Evolutionary conservation across 1,284 basidiomycete species (phyloP), one percentile per base, ranked within the genome.

Genomic region (Ganoderma resinaceum): DNA sequence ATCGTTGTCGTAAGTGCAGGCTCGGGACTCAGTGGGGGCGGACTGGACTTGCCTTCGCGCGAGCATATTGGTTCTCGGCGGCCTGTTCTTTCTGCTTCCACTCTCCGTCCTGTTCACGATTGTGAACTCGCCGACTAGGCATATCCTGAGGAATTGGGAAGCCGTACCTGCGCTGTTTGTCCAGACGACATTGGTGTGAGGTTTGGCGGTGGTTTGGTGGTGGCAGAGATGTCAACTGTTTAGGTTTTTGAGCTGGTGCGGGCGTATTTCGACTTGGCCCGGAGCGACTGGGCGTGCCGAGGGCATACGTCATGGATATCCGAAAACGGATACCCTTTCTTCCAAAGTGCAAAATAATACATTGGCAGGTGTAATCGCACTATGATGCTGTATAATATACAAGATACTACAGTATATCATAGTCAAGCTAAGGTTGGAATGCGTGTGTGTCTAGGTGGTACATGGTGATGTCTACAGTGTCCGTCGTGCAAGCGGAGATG

Each of bases 61-160:
- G 75, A 3, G 75, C 77, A 61, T 82, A 80, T 37, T 72, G 76
- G 40, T 74, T 75, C 66, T 82, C 80, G 26, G 77, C 76, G 26
- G 72, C 77, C 57, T 78, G 77, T 65, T 78, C 79, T 58, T 72
- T 77, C 9, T 69, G 38, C 69, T 80, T 78, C 79, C 78, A 80
- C 29, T 75, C 59, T 3, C 69, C 62, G 60, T 78, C 77, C 79
- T 81, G 67, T 12, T 38, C n/a, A 23, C 31, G 46, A 20, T 2
- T 37, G 29, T n/a, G 8, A 59, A 42, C 12, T 49, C 35, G 57
- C 38, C 16, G 29, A 5, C 2, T 31, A 9, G 57, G 9, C 9
- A 38, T 12, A 6, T 0, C 2, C 29, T 16, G 26, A 42, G 8
- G 52, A 7, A 12, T 55, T 9, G 8, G 16, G 35, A 42, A 42